Base-by-base conservation (phyloP, 805 yeast species). In the Sugiyamaella chiloensis region DNA sequence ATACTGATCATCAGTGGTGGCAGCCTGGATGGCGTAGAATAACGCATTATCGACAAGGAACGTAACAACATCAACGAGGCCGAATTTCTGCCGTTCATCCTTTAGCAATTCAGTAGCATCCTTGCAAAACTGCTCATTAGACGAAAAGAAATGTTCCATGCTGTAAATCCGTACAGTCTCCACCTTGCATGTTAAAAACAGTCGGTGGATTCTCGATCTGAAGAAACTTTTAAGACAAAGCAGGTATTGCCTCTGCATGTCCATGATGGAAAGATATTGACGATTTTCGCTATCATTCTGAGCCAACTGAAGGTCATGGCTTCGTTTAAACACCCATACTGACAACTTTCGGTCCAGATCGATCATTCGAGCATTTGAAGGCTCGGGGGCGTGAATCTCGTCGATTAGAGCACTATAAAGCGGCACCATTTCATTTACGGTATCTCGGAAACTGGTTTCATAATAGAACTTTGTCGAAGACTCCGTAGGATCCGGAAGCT, bases 11-110 rank as follows among this genome's bases (percentile, higher is more conserved):
- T 42, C 46, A 12, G 42, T 36, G 7, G 31, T 37, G 20, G 47
- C 44, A 4, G 39, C 41, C 36, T 44, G 24, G 30, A 52, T 40
- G 14, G 56, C 31, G 27, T 47, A 51, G 40, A 42, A 53, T 14
- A 53, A 46, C 1, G 54, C 46, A 17, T 50, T 42, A 39, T 53
- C 56, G n/a, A 53, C 53, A 11, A 44, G 24, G 34, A 53, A 53
- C 16, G 47, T 42, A 11, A 42, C 42, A 20, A 53, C 19, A 21
- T 51, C 56, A 19, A 29, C 32, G 3, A 45, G 16, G 23, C 30
- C 39, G 26, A 40, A 40, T 12, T 26, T 40, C 40, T 27, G 30
- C 16, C 27, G 42, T 11, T 46, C 40, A 20, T 29, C n/a, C 30
- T 39, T 40, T 36, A 46, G n/a, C 29, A 51, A 23, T 19, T 48